Conservation (phyloP, 495 filamentous ascomycete species). For the Annulohypoxylon maeteangense region DNA sequence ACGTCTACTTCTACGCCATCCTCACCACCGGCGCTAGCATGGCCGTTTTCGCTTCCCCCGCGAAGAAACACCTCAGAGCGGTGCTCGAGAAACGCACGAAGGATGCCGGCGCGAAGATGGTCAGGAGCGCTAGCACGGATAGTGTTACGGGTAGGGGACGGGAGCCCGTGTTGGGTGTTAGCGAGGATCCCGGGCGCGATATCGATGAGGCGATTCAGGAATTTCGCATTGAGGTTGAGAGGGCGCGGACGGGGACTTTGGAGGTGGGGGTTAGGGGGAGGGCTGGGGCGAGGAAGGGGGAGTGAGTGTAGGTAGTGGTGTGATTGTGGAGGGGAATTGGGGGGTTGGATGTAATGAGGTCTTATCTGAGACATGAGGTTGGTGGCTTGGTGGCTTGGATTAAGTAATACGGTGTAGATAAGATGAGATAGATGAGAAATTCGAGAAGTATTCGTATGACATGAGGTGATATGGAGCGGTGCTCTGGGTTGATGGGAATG, state of each 20-base stretch:
- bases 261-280: background rate
- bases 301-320: slow-evolving; percentile 14
- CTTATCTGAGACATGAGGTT: background rate
- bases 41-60: slow-evolving; percentile 83
- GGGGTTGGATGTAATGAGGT: no score
- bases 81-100: slow-evolving; percentile 65
- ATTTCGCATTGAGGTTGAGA: slow-evolving; percentile 69
- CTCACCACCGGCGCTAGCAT: slow-evolving; percentile 71
- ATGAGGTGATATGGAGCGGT: background rate
- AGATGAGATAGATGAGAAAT: background rate
- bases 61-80: slow-evolving; percentile 67
- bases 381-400: background rate
- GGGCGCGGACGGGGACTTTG: slow-evolving; percentile 51
- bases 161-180: slow-evolving; percentile 78
- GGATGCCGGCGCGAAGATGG: slow-evolving; percentile 48
- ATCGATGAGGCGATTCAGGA: slow-evolving; percentile 83
- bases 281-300: background rate
- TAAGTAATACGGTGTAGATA: background rate
- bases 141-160: slow-evolving; percentile 47
- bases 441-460: background rate
- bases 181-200: slow-evolving; percentile 78
- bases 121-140: slow-evolving; percentile 51
- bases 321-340: slow-evolving; percentile 5
- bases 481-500: background rate
- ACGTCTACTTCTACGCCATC: slow-evolving; percentile 90